Base-by-base conservation (phyloP, 495 filamentous ascomycete species). In the Aspergillus carlsbadensis region DNA sequence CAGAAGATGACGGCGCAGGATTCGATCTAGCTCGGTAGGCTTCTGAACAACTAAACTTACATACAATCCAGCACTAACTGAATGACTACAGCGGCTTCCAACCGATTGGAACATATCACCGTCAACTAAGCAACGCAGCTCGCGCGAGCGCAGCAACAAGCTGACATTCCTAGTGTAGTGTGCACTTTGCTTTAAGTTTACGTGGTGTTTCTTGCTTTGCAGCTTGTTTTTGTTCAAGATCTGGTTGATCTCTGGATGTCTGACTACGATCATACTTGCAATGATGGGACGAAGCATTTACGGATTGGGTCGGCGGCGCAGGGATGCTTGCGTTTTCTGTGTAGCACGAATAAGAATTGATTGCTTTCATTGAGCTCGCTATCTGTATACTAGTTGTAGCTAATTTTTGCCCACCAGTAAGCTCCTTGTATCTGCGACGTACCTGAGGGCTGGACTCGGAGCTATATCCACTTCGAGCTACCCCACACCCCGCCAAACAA, bases 11-110 rank as follows among this genome's bases (percentile, higher is more conserved):
- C 51, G 26, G 26, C 8, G 80, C 75, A 20, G 82, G 81, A 5
- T 85, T 87, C 60, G 87, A 90, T 66, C 71, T 89, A 37, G 80
- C 86, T 42, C 85, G 84, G 84, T 87, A 67, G 63, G 82, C 71
- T 53, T 13, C 10, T 48, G 5, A 15, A 15, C 41, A n/a, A 36
- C 18, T 18, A 21, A 34, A 31, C 10, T 43, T 53, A 0, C 34
- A 24, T 13, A 1, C 2, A 11, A 18, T 59, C 34, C 39, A 47
- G 35, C 55, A 66, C 42, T 17, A 34, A 63, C 13, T 34, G 35
- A 41, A 8, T 34, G 44, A 54, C 54, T 54, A 11, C 52, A 89
- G 86, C 65, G 87, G 87, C 2, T 90, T 90, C 70, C 84, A 87
- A 70, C 81, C 81, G 47, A 90, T 90, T 53, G 83, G 85, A 15